These are phyloP conservation scores for Lactarius psammicola DNA, from an alignment of 768 basidiomycete species.

Conservation along the genomic window DNA sequence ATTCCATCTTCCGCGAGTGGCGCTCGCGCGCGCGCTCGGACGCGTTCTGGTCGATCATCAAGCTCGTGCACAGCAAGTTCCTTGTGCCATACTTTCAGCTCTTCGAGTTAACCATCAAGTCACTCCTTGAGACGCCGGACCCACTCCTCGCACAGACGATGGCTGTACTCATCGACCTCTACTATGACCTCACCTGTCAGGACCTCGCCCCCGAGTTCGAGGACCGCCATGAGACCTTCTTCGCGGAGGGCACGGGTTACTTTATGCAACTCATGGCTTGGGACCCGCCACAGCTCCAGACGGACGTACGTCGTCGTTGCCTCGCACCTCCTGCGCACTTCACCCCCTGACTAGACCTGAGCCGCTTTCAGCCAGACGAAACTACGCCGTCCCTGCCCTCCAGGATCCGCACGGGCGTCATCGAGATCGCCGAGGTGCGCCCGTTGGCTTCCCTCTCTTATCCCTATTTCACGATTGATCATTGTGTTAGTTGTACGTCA, in stretches of 20 bases:
- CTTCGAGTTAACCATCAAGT: conserved; percentile 62
- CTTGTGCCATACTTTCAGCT: conserved; percentile 80
- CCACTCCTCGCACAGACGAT: conserved; percentile 66
- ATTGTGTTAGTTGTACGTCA: conserved; percentile 63
- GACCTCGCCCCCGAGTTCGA: conserved; percentile 95
- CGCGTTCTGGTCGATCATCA: conserved; percentile 85
- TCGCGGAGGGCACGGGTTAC: conserved; percentile 63
- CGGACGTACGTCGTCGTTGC: conserved; percentile 55
- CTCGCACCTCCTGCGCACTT: conserved; percentile 12
- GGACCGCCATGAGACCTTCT: conserved; percentile 81
- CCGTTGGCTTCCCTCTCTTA: conserved; percentile 19
- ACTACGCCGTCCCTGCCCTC: conserved; percentile 82
- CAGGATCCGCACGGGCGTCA: conserved; percentile 82
- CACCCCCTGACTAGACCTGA: conserved; percentile 2
- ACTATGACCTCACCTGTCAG: conserved; percentile 92
- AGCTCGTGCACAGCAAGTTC: conserved; percentile 83
- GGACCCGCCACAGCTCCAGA: conserved; percentile 66
- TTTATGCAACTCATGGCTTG: conserved; percentile 81
- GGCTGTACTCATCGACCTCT: conserved; percentile 80
- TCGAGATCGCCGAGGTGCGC: conserved; percentile 85
- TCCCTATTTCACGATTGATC: not conserved
- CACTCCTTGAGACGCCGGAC: conserved; percentile 47
- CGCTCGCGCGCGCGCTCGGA: conserved; percentile 87
- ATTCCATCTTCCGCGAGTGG: conserved; percentile 95
- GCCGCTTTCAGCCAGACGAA: conserved; percentile 64